A percentile compares a stretch with the other conserved stretches of the same genome.
These are phyloP conservation scores for Citeromyces siamensis DNA, from an alignment of 1,139 yeast genomes.

Conservation along the genomic window DNA sequence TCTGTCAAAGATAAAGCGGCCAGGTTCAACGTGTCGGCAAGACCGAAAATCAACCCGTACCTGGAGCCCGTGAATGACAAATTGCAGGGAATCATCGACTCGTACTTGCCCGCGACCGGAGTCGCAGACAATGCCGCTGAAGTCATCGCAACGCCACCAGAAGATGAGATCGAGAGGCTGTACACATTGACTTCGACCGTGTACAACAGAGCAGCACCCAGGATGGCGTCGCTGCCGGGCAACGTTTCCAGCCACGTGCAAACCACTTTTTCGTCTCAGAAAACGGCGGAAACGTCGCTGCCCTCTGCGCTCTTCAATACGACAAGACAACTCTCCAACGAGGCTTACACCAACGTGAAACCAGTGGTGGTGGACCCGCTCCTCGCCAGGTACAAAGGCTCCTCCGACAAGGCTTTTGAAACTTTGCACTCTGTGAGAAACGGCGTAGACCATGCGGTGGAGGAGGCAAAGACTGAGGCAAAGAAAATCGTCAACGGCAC, in stretches of 20 bases:
- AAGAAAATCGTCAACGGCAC: constrained; percentile 6
- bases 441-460: constrained; percentile 7
- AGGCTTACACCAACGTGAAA: constrained; percentile 7
- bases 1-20: constrained; percentile 1
- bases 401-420: constrained; percentile 2
- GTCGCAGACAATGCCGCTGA: neutral
- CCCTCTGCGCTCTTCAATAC: constrained; percentile 6
- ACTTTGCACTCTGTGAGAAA: constrained; percentile 6
- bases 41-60: constrained; percentile 6
- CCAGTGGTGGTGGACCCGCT: constrained; percentile 8
- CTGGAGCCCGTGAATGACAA: constrained; percentile 8
- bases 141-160: neutral
- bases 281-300: constrained; percentile 1
- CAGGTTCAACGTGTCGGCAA: constrained; percentile 4
- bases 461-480: constrained; percentile 5
- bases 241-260: constrained; percentile 6
- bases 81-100: constrained; percentile 6
- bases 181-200: constrained; percentile 6
- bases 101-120: constrained; percentile 6
- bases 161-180: constrained; percentile 8
- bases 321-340: constrained; percentile 8
- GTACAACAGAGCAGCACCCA: constrained; percentile 7
- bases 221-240: constrained; percentile 7
- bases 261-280: constrained; percentile 4
- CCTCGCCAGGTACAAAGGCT: constrained; percentile 5